These are phyloP conservation scores for Lonicera japonica DNA, from an alignment of 129 eudicot genomes.

Conservation along the genomic window DNA sequence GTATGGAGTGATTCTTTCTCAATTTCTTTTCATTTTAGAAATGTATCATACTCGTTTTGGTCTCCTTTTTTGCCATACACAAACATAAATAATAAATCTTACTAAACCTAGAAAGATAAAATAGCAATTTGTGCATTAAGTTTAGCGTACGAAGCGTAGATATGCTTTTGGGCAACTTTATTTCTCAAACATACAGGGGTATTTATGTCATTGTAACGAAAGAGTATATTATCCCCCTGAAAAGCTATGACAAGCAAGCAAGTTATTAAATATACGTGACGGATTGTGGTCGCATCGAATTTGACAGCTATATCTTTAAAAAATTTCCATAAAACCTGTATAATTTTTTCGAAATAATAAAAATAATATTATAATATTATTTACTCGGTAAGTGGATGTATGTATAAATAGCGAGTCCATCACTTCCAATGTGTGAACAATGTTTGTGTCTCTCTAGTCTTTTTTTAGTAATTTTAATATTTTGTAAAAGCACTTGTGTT, in stretches of 20 bases:
- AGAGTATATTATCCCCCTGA: constrained; percentile 27
- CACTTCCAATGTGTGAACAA: constrained; percentile 21
- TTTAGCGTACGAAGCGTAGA: too few species aligned
- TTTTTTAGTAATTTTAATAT: not conserved
- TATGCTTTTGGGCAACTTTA: too few species aligned
- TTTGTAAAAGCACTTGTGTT: constrained; percentile 4
- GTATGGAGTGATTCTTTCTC: too few species aligned
- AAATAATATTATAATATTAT: not conserved
- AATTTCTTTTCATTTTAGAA: too few species aligned
- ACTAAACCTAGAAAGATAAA: too few species aligned
- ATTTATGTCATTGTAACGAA: not conserved
- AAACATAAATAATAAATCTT: too few species aligned
- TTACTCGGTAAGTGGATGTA: not conserved
- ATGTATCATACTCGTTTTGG: too few species aligned
- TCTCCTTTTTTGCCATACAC: too few species aligned
- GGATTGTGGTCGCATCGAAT: constrained; percentile 24
- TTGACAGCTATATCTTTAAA: constrained; percentile 33
- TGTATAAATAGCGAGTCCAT: constrained; percentile 21
- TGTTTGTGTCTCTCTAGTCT: constrained; percentile 8
- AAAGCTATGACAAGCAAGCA: constrained; percentile 17
- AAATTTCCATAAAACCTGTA: constrained; percentile 2
- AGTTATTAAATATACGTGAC: constrained; percentile 12
- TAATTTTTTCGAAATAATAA: not conserved
- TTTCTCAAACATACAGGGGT: not conserved
- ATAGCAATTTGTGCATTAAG: too few species aligned